Evolutionary conservation across 176 grass and related monocot species (phyloP), one percentile per base, ranked within the genome.

Genomic region (Cenchrus americanus): DNA sequence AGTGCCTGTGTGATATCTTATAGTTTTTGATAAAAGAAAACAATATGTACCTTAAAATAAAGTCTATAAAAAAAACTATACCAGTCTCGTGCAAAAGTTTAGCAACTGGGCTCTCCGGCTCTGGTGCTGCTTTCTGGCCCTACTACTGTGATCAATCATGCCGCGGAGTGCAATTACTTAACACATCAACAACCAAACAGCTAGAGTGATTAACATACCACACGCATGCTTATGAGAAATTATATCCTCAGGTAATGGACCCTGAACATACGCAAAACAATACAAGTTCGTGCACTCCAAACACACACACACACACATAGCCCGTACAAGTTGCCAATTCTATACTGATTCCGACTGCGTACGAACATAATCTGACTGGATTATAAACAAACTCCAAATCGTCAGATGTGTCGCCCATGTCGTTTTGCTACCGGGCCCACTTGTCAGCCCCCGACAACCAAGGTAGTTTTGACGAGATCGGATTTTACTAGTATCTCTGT

Each of bases 81-180:
- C 55, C 10, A 65, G 10, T 61, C 5, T 66, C 24, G 0, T n/a
- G 42, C 62, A 9, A 0, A 46, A 67, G 7, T 19, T 83, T 48
- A 88, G 79, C 81, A 75, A 84, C 34, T 27, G 76, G n/a, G 34
- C 34, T 37, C 27, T 30, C 7, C 22, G 65, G 57, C 69, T 63
- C 49, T 47, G 30, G 49, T 67, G 85, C 72, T 52, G 7, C 64
- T 43, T 58, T 58, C 34, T 64, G 80, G 50, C 57, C 22, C 80
- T 40, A 51, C 68, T 21, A 10, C 43, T 9, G 43, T 44, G 7
- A 44, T 64, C 68, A 84, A 84, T 74, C 75, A 88, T 73, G 69
- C 9, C 46, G 50, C 73, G n/a, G 44, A 50, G 26, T 23, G 74
- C 77, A 61, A 73, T 84, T 79, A 84, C 43, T 75, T 75, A 73